These are phyloP conservation scores for Melaleuca alternifolia DNA, from an alignment of 345 rosid species.

Conservation along the genomic window DNA sequence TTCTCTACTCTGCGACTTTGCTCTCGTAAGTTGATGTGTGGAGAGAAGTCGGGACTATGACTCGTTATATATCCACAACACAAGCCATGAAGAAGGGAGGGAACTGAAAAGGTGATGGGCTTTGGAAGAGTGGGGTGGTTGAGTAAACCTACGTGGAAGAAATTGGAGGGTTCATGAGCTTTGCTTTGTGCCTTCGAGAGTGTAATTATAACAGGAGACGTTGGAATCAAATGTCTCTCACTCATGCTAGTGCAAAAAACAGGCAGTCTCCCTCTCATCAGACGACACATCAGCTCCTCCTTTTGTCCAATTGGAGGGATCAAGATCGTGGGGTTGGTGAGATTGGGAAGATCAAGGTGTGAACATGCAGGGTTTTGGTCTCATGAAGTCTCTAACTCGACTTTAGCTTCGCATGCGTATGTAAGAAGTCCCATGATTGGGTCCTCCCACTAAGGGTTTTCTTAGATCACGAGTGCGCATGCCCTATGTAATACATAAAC, in stretches of 20 bases:
- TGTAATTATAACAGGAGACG: background rate
- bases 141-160: background rate
- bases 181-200: background rate
- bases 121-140: constrained; percentile 3
- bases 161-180: background rate
- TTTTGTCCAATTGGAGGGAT: background rate
- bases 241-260: background rate
- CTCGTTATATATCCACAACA: background rate
- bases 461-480: background rate
- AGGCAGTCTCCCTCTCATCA: background rate
- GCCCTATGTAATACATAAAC: background rate
- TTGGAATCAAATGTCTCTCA: background rate
- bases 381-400: background rate
- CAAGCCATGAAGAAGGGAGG: background rate
- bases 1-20: background rate
- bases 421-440: background rate
- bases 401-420: background rate
- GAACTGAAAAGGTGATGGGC: background rate
- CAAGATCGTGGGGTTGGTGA: background rate
- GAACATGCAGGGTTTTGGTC: background rate
- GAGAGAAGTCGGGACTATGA: background rate
- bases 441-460: background rate
- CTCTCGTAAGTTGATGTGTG: background rate
- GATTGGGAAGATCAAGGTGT: background rate
- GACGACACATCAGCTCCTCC: background rate